phyloP scores from a whole-genome alignment of 169 alveolate species.

The Cryptosporidium canis region DNA sequence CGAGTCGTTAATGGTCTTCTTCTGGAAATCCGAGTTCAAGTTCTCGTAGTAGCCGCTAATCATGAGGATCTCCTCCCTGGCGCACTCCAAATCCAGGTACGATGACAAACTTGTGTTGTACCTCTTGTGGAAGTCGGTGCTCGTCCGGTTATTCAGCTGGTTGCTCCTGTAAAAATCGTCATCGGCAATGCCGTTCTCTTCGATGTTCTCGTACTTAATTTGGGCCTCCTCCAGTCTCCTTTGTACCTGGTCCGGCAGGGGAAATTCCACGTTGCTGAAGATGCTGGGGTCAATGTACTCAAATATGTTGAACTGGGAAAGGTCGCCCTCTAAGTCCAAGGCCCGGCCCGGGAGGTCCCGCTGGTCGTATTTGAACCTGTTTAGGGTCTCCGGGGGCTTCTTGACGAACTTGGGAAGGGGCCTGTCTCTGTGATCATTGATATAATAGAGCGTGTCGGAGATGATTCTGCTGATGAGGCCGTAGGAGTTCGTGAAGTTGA shows the following conservation, averaged over 20 bases:
- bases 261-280: conserved; percentile 6
- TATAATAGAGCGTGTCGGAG: conserved; percentile 42
- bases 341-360: neutral
- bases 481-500: conserved; percentile 54
- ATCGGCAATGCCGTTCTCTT: neutral
- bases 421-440: conserved; percentile 44
- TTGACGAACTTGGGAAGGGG: conserved; percentile 37
- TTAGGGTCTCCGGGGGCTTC: conserved; percentile 19
- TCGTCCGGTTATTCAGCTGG: neutral
- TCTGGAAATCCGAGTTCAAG: conserved; percentile 20
- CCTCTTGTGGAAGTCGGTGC: conserved; percentile 17
- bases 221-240: neutral
- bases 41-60: conserved; percentile 28
- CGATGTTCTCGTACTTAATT: neutral
- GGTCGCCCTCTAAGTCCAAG: conserved; percentile 10
- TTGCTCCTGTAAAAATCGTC: neutral
- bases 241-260: conserved; percentile 10
- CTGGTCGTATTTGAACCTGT: neutral
- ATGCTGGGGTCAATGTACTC: conserved; percentile 48
- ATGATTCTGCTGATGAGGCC: conserved; percentile 62
- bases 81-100: conserved; percentile 24
- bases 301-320: conserved; percentile 25
- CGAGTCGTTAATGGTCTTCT: conserved; percentile 27
- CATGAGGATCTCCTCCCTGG: conserved; percentile 17
- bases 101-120: conserved; percentile 23